phyloP scores from a whole-genome alignment of 1,139 yeast species.

The Nakaseomyces sp. region DNA sequence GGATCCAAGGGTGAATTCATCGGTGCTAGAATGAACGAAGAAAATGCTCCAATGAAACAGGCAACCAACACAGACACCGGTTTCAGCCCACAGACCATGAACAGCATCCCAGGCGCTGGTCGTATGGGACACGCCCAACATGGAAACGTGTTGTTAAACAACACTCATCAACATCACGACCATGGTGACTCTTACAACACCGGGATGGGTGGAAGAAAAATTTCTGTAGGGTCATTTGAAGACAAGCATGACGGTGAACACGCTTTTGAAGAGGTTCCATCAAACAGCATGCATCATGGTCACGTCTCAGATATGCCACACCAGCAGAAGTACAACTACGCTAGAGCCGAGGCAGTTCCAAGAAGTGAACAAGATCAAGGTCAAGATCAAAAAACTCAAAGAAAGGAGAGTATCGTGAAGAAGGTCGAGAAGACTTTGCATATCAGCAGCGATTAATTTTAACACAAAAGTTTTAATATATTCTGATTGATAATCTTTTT shows the following conservation, averaged over 20 bases:
- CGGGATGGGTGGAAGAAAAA: slow-evolving; percentile 1
- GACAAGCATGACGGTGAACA: slow-evolving; percentile 1
- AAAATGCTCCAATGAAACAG: slow-evolving; percentile 9
- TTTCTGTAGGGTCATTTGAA: slow-evolving; percentile 6
- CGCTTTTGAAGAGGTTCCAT: background rate
- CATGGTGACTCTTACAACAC: background rate
- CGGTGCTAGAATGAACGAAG: slow-evolving; percentile 15
- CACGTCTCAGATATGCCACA: background rate
- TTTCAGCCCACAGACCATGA: slow-evolving; percentile 9
- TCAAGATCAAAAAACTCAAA: background rate
- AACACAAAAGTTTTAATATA: background rate
- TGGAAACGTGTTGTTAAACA: slow-evolving; percentile 2
- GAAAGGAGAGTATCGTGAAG: slow-evolving; percentile 1
- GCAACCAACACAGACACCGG: slow-evolving; percentile 10
- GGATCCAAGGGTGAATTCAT: slow-evolving; percentile 4
- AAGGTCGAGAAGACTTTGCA: slow-evolving; percentile 4
- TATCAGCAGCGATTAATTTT: background rate
- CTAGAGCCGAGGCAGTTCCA: slow-evolving; percentile 5
- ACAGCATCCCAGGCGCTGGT: slow-evolving; percentile 17
- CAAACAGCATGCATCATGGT: background rate
- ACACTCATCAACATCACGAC: background rate
- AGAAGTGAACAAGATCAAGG: slow-evolving; percentile 7
- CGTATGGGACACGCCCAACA: slow-evolving; percentile 6
- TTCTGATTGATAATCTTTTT: background rate
- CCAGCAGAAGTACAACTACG: slow-evolving; percentile 2